Percentiles rank a stretch among this genome's conserved stretches.
Evolutionary conservation across 164 flowering plant genomes (phyloP).

Genomic region (Vitis riparia): DNA sequence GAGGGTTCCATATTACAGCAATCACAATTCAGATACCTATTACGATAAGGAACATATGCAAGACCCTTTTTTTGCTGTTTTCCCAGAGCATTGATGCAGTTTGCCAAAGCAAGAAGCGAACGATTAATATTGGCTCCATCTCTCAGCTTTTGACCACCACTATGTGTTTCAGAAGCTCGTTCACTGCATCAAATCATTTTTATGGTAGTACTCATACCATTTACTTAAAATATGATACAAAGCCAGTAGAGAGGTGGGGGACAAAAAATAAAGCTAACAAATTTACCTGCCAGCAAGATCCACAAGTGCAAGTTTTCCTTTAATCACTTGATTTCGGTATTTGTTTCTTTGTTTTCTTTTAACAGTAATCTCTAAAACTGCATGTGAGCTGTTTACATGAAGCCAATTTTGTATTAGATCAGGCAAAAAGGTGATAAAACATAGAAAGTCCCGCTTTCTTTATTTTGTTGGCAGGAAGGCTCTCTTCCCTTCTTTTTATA

Average conservation of each 20-base stretch:
- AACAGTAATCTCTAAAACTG: constrained; percentile 83
- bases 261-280: constrained; percentile 3
- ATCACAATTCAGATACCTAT: constrained; percentile 53
- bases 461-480: too few relatives aligned
- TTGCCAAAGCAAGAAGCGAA: constrained; percentile 91
- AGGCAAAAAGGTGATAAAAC: constrained; percentile 2
- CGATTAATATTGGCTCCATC: constrained; percentile 95
- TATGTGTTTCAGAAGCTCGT: constrained; percentile 90
- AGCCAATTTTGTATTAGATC: constrained; percentile 5
- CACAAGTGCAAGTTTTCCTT: constrained; percentile 91
- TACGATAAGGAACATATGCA: constrained; percentile 94
- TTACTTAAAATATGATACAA: constrained; percentile 3
- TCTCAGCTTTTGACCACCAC: constrained; percentile 84
- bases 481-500: too few relatives aligned
- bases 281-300: constrained; percentile 88
- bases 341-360: constrained; percentile 64
- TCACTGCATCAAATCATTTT: constrained; percentile 51
- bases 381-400: constrained; percentile 65
- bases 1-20: constrained; percentile 2
- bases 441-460: background rate
- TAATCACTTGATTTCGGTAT: constrained; percentile 66
- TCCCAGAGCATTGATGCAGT: constrained; percentile 92
- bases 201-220: background rate
- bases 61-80: constrained; percentile 94
- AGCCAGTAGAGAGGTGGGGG: background rate